These are phyloP conservation scores for Colletotrichum sp. DNA, from an alignment of 2,329 filamentous ascomycete species.

Conservation along the genomic window DNA sequence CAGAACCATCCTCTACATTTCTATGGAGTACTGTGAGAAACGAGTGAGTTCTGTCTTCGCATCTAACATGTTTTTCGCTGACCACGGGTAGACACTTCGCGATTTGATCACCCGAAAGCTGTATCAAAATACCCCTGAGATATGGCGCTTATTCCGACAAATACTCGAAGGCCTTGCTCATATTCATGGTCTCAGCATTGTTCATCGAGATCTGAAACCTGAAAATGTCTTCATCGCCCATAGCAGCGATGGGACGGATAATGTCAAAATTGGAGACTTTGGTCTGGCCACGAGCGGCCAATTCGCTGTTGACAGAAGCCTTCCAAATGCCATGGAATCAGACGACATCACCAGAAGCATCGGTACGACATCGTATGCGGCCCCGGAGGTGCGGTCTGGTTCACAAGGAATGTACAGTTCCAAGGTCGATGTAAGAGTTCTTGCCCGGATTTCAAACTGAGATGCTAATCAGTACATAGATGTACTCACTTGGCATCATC, in stretches of 20 bases:
- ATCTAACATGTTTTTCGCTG: background rate
- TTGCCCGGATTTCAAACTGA: background rate
- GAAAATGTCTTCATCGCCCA: conserved; percentile 92
- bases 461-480: conserved; percentile 49
- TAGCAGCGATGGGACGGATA: conserved; percentile 75
- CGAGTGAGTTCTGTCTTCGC: conserved; percentile 54
- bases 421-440: conserved; percentile 79
- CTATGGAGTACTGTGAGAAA: conserved; percentile 99
- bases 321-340: conserved; percentile 46
- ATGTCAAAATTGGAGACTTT: conserved; percentile 96
- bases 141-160: conserved; percentile 91
- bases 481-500: conserved; percentile 97
- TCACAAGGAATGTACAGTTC: conserved; percentile 82
- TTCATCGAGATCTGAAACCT: conserved; percentile 94
- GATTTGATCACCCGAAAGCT: conserved; percentile 83
- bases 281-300: conserved; percentile 91
- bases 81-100: conserved; percentile 69
- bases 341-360: conserved; percentile 74
- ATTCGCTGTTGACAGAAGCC: conserved; percentile 64
- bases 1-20: conserved; percentile 87
- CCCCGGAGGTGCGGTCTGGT: conserved; percentile 84
- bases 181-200: conserved; percentile 89
- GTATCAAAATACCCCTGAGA: conserved; percentile 75
- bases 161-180: conserved; percentile 88
- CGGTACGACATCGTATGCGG: conserved; percentile 88